Percentiles rank a stretch among this genome's conserved stretches.
Conservation (phyloP, 331 rosid genomes). For the Prunus yedoensis region DNA sequence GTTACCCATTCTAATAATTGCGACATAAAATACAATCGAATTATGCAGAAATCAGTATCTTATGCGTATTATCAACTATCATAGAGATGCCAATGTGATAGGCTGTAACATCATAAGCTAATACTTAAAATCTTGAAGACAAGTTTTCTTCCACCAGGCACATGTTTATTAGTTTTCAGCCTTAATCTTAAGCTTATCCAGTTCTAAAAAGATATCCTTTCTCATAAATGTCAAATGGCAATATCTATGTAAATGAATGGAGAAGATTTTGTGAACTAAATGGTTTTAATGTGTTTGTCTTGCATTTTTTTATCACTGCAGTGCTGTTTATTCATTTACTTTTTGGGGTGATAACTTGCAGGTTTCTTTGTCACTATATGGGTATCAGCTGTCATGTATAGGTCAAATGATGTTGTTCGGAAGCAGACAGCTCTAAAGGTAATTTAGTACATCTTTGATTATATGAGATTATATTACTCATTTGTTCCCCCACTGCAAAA, state of each 20-base stretch:
- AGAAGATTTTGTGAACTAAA: slow-evolving; percentile 3
- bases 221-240: background rate
- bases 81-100: background rate
- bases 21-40: background rate
- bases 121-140: background rate
- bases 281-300: slow-evolving; percentile 18
- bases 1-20: background rate
- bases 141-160: background rate
- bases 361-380: slow-evolving; percentile 80
- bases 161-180: background rate
- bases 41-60: background rate
- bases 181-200: background rate
- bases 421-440: slow-evolving; percentile 97
- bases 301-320: slow-evolving; percentile 10
- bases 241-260: background rate
- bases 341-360: slow-evolving; percentile 40
- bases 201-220: background rate
- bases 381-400: slow-evolving; percentile 83
- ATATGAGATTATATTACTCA: background rate
- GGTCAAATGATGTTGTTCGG: slow-evolving; percentile 80
- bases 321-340: slow-evolving; percentile 14
- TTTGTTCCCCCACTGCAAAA: slow-evolving; percentile 14
- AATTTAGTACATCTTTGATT: background rate
- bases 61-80: background rate
- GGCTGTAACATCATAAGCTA: background rate